A percentile compares a stretch with the other conserved stretches of the same genome.
Conservation (phyloP, 2,329 filamentous ascomycete genomes). For the Zasmidium angulare region DNA sequence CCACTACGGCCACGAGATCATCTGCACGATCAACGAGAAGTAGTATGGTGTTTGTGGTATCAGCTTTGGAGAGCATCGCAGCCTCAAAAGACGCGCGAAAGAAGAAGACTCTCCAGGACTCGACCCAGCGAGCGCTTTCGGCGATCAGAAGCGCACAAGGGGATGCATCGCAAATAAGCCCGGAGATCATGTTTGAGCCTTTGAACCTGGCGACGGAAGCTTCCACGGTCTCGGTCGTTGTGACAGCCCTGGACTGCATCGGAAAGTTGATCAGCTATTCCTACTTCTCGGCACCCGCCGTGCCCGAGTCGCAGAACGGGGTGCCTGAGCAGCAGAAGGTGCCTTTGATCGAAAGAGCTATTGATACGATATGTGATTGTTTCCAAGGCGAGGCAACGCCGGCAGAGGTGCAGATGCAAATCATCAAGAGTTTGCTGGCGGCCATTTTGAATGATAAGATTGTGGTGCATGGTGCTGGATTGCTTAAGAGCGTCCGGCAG, state of each 20-base stretch:
- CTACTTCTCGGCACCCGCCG: slow-evolving; percentile 74
- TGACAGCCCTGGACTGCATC: slow-evolving; percentile 92
- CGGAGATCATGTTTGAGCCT: slow-evolving; percentile 88
- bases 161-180: slow-evolving; percentile 78
- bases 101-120: slow-evolving; percentile 79
- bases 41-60: slow-evolving; percentile 94
- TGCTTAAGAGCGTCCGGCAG: slow-evolving; percentile 93
- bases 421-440: slow-evolving; percentile 92
- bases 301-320: slow-evolving; percentile 42
- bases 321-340: slow-evolving; percentile 37
- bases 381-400: slow-evolving; percentile 96
- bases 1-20: slow-evolving; percentile 50
- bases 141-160: slow-evolving; percentile 75
- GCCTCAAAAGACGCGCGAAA: slow-evolving; percentile 87
- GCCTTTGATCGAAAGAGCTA: slow-evolving; percentile 92
- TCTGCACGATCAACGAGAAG: slow-evolving; percentile 64
- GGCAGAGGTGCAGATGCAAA: slow-evolving; percentile 91
- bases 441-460: slow-evolving; percentile 98
- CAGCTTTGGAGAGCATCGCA: slow-evolving; percentile 87
- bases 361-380: slow-evolving; percentile 98
- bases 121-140: slow-evolving; percentile 75
- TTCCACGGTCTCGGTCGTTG: slow-evolving; percentile 79
- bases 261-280: slow-evolving; percentile 99
- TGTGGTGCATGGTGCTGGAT: slow-evolving; percentile 91
- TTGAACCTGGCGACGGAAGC: slow-evolving; percentile 87